Conservation (phyloP, 2,329 filamentous ascomycete genomes). For the Monosporascus sp. region DNA sequence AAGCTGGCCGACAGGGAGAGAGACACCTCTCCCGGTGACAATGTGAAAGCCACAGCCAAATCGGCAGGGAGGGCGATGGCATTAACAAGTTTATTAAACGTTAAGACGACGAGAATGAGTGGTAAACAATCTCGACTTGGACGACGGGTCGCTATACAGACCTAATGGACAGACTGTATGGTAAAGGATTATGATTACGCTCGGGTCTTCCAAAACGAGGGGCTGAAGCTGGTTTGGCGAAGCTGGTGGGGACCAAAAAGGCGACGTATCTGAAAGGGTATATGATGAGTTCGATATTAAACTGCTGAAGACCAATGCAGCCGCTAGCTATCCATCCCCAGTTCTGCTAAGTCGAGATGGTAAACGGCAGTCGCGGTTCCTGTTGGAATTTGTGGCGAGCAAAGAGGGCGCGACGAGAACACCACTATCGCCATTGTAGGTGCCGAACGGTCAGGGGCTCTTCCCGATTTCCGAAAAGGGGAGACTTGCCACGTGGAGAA, state of each 20-base stretch:
- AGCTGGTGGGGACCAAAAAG: constrained; percentile 11
- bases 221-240: not conserved
- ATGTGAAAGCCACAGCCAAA: constrained; percentile 49
- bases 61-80: constrained; percentile 33
- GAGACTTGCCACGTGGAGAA: too few relatives aligned
- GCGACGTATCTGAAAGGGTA: not conserved
- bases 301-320: not conserved
- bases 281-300: not conserved
- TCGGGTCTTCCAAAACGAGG: not conserved
- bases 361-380: too few relatives aligned
- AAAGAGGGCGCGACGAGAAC: too few relatives aligned
- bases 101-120: constrained; percentile 10
- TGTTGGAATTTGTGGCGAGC: too few relatives aligned
- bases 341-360: too few relatives aligned
- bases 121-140: constrained; percentile 6
- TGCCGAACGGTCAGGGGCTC: too few relatives aligned
- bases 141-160: not conserved
- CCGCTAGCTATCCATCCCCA: not conserved
- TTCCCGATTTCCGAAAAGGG: too few relatives aligned
- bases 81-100: too few relatives aligned
- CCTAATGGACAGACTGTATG: not conserved
- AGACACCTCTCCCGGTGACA: constrained; percentile 40
- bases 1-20: constrained; percentile 55
- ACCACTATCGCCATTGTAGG: too few relatives aligned
- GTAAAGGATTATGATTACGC: not conserved